phyloP scores from a whole-genome alignment of 208 protist genomes.

The Giardia muris region DNA sequence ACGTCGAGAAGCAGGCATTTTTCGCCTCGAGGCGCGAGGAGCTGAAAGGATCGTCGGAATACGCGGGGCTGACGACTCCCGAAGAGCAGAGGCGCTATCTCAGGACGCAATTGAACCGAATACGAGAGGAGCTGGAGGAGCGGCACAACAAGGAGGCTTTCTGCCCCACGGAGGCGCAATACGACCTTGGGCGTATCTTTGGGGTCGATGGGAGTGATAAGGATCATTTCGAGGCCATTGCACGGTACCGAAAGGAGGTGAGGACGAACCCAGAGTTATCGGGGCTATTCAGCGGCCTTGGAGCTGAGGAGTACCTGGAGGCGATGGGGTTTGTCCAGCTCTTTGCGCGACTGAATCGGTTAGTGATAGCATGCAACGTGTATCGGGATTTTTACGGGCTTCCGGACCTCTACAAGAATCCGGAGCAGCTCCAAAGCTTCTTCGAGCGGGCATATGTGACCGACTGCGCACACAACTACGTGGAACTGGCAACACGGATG shows the following conservation, averaged over 20 bases:
- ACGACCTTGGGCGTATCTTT: background rate
- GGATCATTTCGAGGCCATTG: no score
- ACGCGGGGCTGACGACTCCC: background rate
- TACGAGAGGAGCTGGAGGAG: background rate
- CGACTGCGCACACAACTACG: constrained; percentile 38
- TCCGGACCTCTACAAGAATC: background rate
- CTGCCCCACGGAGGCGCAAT: background rate
- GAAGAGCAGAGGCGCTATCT: no score
- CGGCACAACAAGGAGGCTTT: background rate
- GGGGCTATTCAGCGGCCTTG: background rate
- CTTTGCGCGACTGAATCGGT: constrained; percentile 32
- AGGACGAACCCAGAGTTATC: background rate
- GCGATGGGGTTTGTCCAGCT: constrained; percentile 29
- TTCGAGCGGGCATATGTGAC: background rate
- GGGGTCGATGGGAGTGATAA: background rate
- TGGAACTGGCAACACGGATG: constrained; percentile 27
- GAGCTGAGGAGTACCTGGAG: constrained; percentile 20
- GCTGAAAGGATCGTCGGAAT: background rate
- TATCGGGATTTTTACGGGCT: background rate
- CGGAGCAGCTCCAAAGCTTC: background rate
- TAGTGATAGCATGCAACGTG: background rate
- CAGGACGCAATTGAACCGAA: no score
- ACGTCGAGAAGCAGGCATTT: background rate
- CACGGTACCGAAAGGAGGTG: background rate
- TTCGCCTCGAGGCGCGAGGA: background rate